Percentiles rank a stretch among this genome's conserved stretches.
Evolutionary conservation across 768 basidiomycete genomes (phyloP).

Genomic region (Mycena vitilis): DNA sequence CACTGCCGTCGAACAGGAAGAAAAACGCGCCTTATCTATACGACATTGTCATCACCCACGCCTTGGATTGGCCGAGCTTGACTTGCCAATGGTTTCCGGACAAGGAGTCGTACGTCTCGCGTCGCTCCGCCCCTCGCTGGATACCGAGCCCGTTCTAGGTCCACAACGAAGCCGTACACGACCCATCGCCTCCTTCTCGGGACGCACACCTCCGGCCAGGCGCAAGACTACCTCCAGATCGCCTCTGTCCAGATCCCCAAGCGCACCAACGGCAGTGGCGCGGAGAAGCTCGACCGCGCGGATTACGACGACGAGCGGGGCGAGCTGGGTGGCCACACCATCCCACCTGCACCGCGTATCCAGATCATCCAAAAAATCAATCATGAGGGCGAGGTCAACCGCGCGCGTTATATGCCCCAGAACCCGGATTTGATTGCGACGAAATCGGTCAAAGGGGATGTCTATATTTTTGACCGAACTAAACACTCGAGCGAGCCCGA

Average conservation of each 20-base stretch:
- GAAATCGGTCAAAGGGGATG: conserved; percentile 91
- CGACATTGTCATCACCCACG: conserved; percentile 97
- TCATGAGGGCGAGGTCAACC: conserved; percentile 95
- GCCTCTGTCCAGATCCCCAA: conserved; percentile 95
- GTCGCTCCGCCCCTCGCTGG: background rate
- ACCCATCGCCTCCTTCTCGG: conserved; percentile 94
- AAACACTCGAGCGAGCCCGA: conserved; percentile 96
- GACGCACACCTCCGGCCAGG: conserved; percentile 96
- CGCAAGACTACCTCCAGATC: conserved; percentile 95
- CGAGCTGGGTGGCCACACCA: conserved; percentile 92
- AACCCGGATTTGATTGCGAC: conserved; percentile 98
- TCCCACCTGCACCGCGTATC: conserved; percentile 87
- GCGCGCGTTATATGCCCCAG: conserved; percentile 99
- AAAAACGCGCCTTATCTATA: conserved; percentile 98
- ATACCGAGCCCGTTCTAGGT: conserved; percentile 58
- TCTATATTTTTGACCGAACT: conserved; percentile 95
- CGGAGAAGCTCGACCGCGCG: conserved; percentile 80
- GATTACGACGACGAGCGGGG: conserved; percentile 94
- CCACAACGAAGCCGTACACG: conserved; percentile 93
- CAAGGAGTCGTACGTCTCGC: conserved; percentile 80
- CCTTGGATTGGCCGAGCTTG: conserved; percentile 96
- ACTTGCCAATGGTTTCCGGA: conserved; percentile 99
- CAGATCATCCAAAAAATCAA: conserved; percentile 95
- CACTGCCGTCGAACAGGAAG: conserved; percentile 67
- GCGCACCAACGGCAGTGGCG: conserved; percentile 71